Evolutionary conservation across 352 stramenopile species (phyloP).

Genomic region (Achlya hypogyna): DNA sequence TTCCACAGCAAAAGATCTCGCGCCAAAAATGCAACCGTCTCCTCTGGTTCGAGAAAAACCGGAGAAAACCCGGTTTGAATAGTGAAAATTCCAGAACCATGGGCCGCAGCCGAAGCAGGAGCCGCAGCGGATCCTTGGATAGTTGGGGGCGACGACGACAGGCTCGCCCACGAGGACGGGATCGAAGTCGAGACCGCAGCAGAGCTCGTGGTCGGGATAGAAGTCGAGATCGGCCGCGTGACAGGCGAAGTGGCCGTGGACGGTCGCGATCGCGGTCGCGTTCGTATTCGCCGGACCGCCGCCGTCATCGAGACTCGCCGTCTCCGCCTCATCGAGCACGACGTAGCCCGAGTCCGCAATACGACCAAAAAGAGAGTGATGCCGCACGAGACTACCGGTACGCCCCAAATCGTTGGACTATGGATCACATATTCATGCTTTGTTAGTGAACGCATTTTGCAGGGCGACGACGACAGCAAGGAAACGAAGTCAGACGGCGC

Average conservation of each 20-base stretch:
- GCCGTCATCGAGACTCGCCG: background rate
- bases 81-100: background rate
- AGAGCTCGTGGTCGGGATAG: constrained; percentile 23
- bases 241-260: constrained; percentile 22
- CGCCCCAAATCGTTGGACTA: background rate
- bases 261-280: constrained; percentile 21
- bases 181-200: constrained; percentile 24
- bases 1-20: background rate
- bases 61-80: background rate
- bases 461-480: constrained; percentile 8
- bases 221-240: constrained; percentile 25
- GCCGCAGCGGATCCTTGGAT: constrained; percentile 53
- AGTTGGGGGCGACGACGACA: constrained; percentile 40
- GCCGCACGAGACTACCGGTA: constrained; percentile 17
- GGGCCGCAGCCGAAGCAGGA: constrained; percentile 19
- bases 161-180: constrained; percentile 22
- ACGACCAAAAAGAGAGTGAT: background rate
- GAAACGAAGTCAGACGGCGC: background rate
- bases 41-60: background rate
- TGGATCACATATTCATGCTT: background rate
- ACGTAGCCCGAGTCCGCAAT: constrained; percentile 6
- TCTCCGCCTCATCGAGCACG: background rate
- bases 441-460: constrained; percentile 16
- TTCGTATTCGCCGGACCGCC: constrained; percentile 12
- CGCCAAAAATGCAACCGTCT: background rate